Conservation (phyloP, 2,329 filamentous ascomycete species). For the Alternaria sp. region DNA sequence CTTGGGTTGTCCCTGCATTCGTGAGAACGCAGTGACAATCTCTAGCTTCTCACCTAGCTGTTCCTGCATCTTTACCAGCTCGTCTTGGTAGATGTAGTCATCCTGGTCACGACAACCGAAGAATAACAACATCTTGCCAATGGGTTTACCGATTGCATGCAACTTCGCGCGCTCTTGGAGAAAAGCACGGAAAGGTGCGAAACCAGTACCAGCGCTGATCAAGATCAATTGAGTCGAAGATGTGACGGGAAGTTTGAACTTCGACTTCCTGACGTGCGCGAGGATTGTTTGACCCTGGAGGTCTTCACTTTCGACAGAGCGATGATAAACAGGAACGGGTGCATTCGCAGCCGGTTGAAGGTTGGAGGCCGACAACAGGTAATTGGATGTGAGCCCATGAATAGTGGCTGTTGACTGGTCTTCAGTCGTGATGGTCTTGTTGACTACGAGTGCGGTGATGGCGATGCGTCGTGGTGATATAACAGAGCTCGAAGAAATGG, state of each 20-base stretch:
- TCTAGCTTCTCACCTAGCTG: conserved; percentile 36
- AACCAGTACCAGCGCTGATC: conserved; percentile 47
- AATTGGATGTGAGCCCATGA: conserved; percentile 52
- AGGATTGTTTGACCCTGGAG: conserved; percentile 41
- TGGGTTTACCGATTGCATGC: conserved; percentile 39
- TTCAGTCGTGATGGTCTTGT: conserved; percentile 35
- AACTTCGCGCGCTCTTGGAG: conserved; percentile 48
- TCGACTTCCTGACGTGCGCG: conserved; percentile 55
- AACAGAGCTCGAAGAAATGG: conserved; percentile 51
- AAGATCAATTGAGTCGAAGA: conserved; percentile 60
- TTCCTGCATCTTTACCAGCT: conserved; percentile 33
- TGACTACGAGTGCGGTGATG: conserved; percentile 54
- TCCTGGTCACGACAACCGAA: conserved; percentile 43
- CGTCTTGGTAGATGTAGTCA: conserved; percentile 48
- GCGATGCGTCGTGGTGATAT: conserved; percentile 47
- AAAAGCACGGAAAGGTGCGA: conserved; percentile 49
- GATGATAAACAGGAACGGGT: conserved; percentile 28
- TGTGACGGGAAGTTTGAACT: conserved; percentile 58
- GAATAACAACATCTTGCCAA: conserved; percentile 46
- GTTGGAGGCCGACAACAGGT: conserved; percentile 46
- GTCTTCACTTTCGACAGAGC: conserved; percentile 16
- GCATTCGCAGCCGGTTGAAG: conserved; percentile 26
- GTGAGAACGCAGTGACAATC: conserved; percentile 40
- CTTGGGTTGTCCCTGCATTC: conserved; percentile 23
- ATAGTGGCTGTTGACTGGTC: conserved; percentile 33